Evolutionary conservation across 164 flowering plant species (phyloP).

Genomic region (Piper betle): DNA sequence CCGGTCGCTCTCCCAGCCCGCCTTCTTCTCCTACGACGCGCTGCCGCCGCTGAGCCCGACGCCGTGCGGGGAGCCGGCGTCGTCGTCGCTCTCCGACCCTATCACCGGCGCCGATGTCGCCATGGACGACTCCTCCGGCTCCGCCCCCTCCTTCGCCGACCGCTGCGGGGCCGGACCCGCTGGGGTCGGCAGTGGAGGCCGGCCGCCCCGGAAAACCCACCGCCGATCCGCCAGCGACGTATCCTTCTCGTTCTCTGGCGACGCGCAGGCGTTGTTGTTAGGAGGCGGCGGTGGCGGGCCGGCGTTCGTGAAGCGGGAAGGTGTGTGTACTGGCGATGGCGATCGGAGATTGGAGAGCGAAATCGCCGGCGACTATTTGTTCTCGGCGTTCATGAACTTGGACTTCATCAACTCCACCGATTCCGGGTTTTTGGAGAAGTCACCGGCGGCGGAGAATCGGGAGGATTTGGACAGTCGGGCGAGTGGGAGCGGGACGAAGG

Average conservation of each 20-base stretch:
- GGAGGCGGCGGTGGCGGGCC: slow-evolving; percentile 16
- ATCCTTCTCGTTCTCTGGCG: slow-evolving; percentile 11
- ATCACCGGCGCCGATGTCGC: slow-evolving; percentile 36
- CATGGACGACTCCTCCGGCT: slow-evolving; percentile 58
- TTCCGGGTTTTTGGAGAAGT: slow-evolving; percentile 35
- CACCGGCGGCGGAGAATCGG: slow-evolving; percentile 8
- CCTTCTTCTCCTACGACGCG: slow-evolving; percentile 59
- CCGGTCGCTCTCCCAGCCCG: slow-evolving; percentile 80
- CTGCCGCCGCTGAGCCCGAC: slow-evolving; percentile 87
- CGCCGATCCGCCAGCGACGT: too few relatives aligned
- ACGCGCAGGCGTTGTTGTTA: slow-evolving; percentile 1
- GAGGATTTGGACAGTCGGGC: slow-evolving; percentile 74
- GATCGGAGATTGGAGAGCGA: slow-evolving; percentile 76
- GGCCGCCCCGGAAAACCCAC: background rate
- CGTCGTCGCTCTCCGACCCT: slow-evolving; percentile 29
- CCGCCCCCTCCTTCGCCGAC: background rate
- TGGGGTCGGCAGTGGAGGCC: background rate
- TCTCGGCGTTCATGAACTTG: slow-evolving; percentile 79
- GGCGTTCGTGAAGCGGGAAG: slow-evolving; percentile 31
- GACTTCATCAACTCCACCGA: slow-evolving; percentile 62
- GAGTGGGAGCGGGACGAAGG: slow-evolving; percentile 51
- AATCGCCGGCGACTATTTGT: slow-evolving; percentile 51
- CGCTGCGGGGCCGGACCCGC: too few relatives aligned
- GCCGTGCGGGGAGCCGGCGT: slow-evolving; percentile 38
- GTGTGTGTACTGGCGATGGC: slow-evolving; percentile 24